phyloP scores from a whole-genome alignment of 2,329 filamentous ascomycete species.

The Sporothrix curviconia region DNA sequence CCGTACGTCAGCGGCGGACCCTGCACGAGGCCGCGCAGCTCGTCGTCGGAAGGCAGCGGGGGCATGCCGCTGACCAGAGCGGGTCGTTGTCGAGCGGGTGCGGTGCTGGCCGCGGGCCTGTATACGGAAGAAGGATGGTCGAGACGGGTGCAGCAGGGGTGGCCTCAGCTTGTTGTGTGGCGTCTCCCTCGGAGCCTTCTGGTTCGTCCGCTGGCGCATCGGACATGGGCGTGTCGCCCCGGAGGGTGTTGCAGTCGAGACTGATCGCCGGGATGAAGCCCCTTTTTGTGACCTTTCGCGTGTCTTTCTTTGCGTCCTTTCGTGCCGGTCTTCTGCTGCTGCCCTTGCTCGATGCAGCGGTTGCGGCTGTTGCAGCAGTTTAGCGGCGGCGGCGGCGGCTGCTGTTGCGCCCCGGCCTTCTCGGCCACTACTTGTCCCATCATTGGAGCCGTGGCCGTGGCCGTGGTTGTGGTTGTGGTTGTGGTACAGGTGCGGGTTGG shows the following conservation, averaged over 20 bases:
- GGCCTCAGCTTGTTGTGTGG: slow-evolving; percentile 10
- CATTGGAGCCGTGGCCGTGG: background rate
- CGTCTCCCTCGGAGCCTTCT: background rate
- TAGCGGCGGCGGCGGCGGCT: background rate
- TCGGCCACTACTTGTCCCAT: slow-evolving; percentile 14
- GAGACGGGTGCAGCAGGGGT: slow-evolving; percentile 20
- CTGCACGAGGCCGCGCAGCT: slow-evolving; percentile 57
- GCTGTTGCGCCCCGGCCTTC: slow-evolving; percentile 8
- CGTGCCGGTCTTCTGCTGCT: slow-evolving; percentile 6
- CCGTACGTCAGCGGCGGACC: slow-evolving; percentile 62
- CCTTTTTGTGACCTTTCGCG: background rate
- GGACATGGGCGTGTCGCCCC: slow-evolving; percentile 30
- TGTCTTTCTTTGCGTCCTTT: slow-evolving; percentile 9
- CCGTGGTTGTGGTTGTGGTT: slow-evolving; percentile 14
- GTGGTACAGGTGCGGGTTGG: slow-evolving; percentile 26
- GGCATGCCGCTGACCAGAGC: slow-evolving; percentile 55
- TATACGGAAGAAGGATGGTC: slow-evolving; percentile 30
- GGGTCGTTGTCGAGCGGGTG: slow-evolving; percentile 50
- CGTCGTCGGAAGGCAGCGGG: slow-evolving; percentile 48
- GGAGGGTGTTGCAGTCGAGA: slow-evolving; percentile 1
- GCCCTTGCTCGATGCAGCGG: background rate
- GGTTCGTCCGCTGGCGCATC: slow-evolving; percentile 26
- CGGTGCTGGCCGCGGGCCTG: slow-evolving; percentile 27
- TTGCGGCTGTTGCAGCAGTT: background rate
- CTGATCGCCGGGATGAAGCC: slow-evolving; percentile 1